A percentile compares a stretch with the other conserved stretches of the same genome.
Conservation (phyloP, 192 early-diverging fungal species). For the Funneliformis mosseae region DNA sequence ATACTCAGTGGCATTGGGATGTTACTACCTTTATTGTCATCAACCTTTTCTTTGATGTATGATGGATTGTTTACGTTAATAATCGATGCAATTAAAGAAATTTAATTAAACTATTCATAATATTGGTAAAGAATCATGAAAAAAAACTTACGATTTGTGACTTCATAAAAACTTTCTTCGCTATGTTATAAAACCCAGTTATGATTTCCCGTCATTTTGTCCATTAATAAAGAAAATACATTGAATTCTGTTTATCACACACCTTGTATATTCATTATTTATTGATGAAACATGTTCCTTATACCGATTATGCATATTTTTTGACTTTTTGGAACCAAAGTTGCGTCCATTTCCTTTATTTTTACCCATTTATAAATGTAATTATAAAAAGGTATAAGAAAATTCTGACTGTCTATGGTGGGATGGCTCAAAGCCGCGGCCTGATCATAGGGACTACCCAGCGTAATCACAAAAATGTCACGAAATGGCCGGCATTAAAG, state of each 20-base stretch:
- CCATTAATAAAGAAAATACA: too few relatives aligned
- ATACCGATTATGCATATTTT: background rate
- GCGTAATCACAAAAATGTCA: too few relatives aligned
- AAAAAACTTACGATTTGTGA: background rate
- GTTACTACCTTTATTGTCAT: background rate
- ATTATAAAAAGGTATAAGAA: too few relatives aligned
- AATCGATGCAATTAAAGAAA: background rate
- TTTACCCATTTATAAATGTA: background rate
- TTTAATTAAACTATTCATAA: background rate
- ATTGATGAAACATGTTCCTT: background rate
- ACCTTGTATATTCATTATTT: background rate
- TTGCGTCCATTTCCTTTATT: background rate
- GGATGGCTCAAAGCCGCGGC: too few relatives aligned
- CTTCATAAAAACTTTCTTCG: background rate
- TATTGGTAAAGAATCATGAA: too few relatives aligned
- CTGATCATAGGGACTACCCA: too few relatives aligned
- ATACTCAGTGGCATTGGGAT: slow-evolving; percentile 75
- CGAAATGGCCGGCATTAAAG: too few relatives aligned
- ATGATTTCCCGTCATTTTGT: too few relatives aligned
- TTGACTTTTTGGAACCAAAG: background rate
- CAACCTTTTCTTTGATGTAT: background rate
- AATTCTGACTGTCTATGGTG: too few relatives aligned
- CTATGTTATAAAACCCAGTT: too few relatives aligned
- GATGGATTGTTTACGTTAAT: too few relatives aligned
- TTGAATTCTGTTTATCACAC: too few relatives aligned